Conservation (phyloP, 306 rosid species). For the Inga leiocalycina region DNA sequence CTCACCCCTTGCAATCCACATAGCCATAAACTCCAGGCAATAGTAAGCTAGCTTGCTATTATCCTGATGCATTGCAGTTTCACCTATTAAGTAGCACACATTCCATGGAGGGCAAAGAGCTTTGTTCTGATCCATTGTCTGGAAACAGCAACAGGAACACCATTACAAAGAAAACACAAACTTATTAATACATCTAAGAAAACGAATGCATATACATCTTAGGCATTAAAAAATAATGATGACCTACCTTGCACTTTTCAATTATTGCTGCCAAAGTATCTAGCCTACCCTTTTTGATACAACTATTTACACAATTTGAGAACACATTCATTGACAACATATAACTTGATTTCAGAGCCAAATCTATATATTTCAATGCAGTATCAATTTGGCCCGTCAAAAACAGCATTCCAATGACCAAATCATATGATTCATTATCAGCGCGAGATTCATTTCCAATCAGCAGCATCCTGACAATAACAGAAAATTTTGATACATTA, state of each 20-base stretch:
- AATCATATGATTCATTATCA: conserved; percentile 79
- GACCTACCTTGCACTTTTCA: conserved; percentile 82
- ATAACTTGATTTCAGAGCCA: conserved; percentile 72
- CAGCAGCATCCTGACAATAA: conserved; percentile 81
- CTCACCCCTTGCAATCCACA: conserved; percentile 86
- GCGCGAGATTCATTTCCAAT: conserved; percentile 72
- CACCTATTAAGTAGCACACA: conserved; percentile 67
- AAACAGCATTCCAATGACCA: conserved; percentile 79
- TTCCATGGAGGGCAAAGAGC: conserved; percentile 91
- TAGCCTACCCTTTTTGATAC: conserved; percentile 63
- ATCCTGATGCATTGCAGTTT: conserved; percentile 64
- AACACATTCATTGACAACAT: conserved; percentile 64
- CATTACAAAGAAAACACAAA: conserved; percentile 33
- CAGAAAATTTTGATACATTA: conserved; percentile 23
- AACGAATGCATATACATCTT: conserved; percentile 16
- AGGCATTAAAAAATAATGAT: conserved; percentile 23
- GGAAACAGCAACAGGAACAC: conserved; percentile 39
- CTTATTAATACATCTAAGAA: conserved; percentile 14
- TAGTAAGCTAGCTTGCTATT: conserved; percentile 78
- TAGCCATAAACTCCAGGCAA: conserved; percentile 84
- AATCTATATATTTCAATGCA: conserved; percentile 73
- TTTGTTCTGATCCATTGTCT: conserved; percentile 89
- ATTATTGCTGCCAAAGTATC: conserved; percentile 75
- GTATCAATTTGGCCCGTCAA: conserved; percentile 52
- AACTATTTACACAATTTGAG: conserved; percentile 54